These are phyloP conservation scores for Blastobotrys chiropterorum DNA, from an alignment of 805 yeast species.

Conservation along the genomic window DNA sequence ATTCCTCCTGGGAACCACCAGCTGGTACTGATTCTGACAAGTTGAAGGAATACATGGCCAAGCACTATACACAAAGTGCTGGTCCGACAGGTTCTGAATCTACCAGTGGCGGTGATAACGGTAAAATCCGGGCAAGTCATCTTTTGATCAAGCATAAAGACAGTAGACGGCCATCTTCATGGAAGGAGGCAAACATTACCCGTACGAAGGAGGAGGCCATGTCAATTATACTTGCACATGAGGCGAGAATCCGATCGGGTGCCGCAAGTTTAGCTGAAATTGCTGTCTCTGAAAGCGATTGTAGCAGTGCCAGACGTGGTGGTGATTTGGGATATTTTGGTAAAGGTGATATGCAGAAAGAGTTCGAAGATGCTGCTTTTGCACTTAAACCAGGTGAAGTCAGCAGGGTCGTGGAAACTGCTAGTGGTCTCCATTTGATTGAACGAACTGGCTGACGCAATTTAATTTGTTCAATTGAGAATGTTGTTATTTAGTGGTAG, in stretches of 20 bases:
- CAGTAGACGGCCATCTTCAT: constrained; percentile 85
- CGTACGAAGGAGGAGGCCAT: constrained; percentile 76
- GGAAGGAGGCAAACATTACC: constrained; percentile 76
- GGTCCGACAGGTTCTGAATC: constrained; percentile 10
- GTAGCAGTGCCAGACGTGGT: constrained; percentile 76
- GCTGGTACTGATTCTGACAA: constrained; percentile 62
- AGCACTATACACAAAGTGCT: constrained; percentile 27
- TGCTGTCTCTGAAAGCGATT: constrained; percentile 81
- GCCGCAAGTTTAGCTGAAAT: constrained; percentile 60
- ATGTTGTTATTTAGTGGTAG: not conserved
- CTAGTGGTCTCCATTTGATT: constrained; percentile 85
- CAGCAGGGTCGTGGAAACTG: constrained; percentile 78
- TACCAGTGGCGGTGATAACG: constrained; percentile 20
- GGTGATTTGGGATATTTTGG: constrained; percentile 92
- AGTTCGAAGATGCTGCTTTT: constrained; percentile 85
- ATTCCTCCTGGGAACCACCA: constrained; percentile 90
- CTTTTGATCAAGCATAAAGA: constrained; percentile 75
- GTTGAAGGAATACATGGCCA: constrained; percentile 51
- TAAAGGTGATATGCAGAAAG: constrained; percentile 91
- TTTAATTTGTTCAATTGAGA: too few species aligned
- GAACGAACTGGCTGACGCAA: constrained; percentile 80
- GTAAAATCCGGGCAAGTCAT: constrained; percentile 74
- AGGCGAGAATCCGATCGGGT: constrained; percentile 56
- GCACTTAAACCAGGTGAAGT: constrained; percentile 75
- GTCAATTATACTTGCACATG: constrained; percentile 50